Percentiles rank a stretch among this genome's conserved stretches.
These are phyloP conservation scores for Xylaria sp. DNA, from an alignment of 2,329 filamentous ascomycete genomes.

Conservation along the genomic window DNA sequence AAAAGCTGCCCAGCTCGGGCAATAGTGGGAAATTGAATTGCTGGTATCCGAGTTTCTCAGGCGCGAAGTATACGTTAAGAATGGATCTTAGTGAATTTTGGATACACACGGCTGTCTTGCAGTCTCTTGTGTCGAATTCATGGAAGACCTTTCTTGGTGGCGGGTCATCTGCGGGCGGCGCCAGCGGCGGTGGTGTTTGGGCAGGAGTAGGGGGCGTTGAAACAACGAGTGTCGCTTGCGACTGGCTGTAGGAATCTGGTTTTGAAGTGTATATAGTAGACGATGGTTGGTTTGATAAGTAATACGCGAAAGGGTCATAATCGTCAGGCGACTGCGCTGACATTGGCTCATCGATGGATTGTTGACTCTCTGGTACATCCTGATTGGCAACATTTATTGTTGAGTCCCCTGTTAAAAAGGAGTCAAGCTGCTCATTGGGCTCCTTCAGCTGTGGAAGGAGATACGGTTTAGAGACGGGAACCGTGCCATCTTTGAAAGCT, in stretches of 20 bases:
- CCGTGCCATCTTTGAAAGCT: conserved; percentile 40
- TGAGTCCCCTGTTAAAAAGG: conserved; percentile 1
- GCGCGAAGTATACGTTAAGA: conserved; percentile 47
- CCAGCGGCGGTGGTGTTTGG: conserved; percentile 35
- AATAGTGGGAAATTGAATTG: conserved; percentile 45
- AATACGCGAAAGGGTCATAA: conserved; percentile 44
- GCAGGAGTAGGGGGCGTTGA: conserved; percentile 40
- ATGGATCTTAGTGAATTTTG: conserved; percentile 55
- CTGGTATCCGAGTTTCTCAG: conserved; percentile 41
- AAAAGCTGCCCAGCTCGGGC: conserved; percentile 46
- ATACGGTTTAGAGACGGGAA: conserved; percentile 28
- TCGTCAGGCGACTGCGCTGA: conserved; percentile 33
- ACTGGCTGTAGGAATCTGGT: conserved; percentile 4
- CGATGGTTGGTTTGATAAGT: conserved; percentile 21
- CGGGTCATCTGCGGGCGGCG: conserved; percentile 7
- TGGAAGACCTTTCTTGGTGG: conserved; percentile 37
- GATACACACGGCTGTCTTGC: conserved; percentile 46
- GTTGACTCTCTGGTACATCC: conserved; percentile 8
- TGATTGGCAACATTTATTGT: conserved; percentile 3
- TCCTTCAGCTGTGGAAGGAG: conserved; percentile 15
- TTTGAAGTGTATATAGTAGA: conserved; percentile 9
- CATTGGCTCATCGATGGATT: conserved; percentile 12
- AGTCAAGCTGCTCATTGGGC: conserved; percentile 4
- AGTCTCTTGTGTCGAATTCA: conserved; percentile 38
- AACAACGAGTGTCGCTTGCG: conserved; percentile 9